phyloP scores from a whole-genome alignment of 179 eudicot genomes.

The Patellifolia procumbens region DNA sequence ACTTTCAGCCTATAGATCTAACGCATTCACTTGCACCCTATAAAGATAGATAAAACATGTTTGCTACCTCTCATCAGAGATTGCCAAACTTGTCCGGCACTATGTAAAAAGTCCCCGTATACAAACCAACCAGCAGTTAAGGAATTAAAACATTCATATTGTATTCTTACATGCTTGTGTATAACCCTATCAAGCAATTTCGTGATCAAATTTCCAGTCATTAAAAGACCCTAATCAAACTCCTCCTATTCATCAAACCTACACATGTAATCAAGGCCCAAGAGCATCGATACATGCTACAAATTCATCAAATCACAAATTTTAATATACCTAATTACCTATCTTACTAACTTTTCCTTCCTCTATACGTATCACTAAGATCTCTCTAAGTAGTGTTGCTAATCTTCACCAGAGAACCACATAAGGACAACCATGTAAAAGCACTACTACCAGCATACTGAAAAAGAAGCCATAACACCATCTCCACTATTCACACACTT shows the following conservation, averaged over 20 bases:
- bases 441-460: not conserved
- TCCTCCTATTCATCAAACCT: not conserved
- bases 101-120: not conserved
- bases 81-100: not conserved
- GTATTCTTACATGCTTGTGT: not conserved
- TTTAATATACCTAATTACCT: too few species aligned
- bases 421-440: not conserved
- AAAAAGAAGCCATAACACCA: not conserved
- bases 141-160: not conserved
- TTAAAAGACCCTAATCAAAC: not conserved
- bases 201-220: not conserved
- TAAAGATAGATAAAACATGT: too few species aligned
- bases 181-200: not conserved
- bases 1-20: too few species aligned
- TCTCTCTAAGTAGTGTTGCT: too few species aligned
- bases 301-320: not conserved
- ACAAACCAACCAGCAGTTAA: not conserved
- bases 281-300: not conserved
- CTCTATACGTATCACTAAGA: not conserved
- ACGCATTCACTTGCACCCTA: too few species aligned
- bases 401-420: not conserved
- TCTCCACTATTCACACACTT: not conserved
- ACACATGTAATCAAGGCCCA: not conserved
- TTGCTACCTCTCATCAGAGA: too few species aligned
- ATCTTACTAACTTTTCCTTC: not conserved